A percentile compares a stretch with the other conserved stretches of the same genome.
Evolutionary conservation across 768 basidiomycete species (phyloP).

Genomic region (Leccinum olivaceopallidum): DNA sequence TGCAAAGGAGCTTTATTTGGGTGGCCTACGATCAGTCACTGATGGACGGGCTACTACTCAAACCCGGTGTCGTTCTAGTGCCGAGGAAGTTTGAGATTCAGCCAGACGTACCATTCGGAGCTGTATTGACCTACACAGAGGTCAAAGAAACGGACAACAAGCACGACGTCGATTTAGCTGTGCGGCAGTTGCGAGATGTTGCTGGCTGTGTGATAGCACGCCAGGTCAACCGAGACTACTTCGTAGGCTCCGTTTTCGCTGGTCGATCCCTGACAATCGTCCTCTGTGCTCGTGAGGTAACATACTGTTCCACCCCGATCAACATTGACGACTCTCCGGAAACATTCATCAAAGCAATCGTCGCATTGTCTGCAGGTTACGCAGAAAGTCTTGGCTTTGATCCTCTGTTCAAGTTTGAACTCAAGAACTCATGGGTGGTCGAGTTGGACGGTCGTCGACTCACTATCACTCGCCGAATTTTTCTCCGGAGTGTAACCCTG

Average conservation of each 20-base stretch:
- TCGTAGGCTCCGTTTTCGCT: not conserved
- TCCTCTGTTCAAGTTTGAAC: not conserved
- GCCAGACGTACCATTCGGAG: not conserved
- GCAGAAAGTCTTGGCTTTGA: not conserved
- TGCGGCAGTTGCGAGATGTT: not conserved
- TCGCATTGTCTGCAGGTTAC: not conserved
- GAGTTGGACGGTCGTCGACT: not conserved
- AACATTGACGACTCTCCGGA: not conserved
- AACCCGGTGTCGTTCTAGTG: not conserved
- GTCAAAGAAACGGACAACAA: not conserved
- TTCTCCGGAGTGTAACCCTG: not conserved
- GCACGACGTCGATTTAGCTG: not conserved
- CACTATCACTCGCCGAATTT: not conserved
- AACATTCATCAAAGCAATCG: not conserved
- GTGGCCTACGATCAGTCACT: not conserved
- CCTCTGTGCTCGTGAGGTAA: not conserved
- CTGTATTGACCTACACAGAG: not conserved
- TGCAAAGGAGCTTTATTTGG: not conserved
- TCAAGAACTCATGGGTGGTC: not conserved
- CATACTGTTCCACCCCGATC: not conserved
- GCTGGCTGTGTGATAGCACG: not conserved
- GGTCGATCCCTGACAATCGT: not conserved
- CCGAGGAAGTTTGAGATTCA: not conserved
- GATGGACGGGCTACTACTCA: not conserved
- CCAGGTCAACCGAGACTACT: not conserved